Evolutionary conservation across 2,329 filamentous ascomycete species (phyloP), one percentile per base, ranked within the genome.

Genomic region (Penicillium sp.): DNA sequence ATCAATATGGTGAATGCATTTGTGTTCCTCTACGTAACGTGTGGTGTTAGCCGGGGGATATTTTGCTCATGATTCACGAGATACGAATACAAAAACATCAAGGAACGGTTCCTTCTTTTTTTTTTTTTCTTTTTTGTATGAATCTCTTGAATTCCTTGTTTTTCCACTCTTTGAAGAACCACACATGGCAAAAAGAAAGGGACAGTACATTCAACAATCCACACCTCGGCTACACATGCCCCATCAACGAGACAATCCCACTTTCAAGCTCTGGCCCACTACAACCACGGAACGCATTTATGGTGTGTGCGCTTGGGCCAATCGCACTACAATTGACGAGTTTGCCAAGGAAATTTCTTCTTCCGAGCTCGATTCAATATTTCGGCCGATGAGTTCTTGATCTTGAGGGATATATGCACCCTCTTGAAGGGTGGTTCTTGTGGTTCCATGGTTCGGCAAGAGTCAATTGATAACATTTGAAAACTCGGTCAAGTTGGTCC

Each of bases 1-100:
- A 12, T 51, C 53, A 51, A 54, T 54, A 42, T 60, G 53, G 58
- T 59, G 44, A 58, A 58, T 23, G 31, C 21, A 36, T 15, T 21
- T 29, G 8, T 21, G 16, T 39, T 39, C 9, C 13, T 36, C 28
- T n/a, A 8, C n/a, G 6, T 18, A 16, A n/a, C n/a, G 15, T 7
- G 4, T 16, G 31, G 15, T 33, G 15, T 39, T 39, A 16, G 18
- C 18, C 36, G 16, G 16, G 16, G 9, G 16, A 21, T 39, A 18
- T 38, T 38, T 18, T n/a, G 21, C 12, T 39, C 21, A 39, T 12
- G 36, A 39, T 7, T 39, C 18, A 39, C 9, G 36, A 39, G 18
- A 16, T 39, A 39, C 18, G 15, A 39, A 21, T 39, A 18, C 18
- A 39, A 26, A 26, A 1, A 26, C 24, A 26, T 26, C 24, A 26